Base-by-base conservation (phyloP, 1,284 basidiomycete species). In the Cutaneotrichosporon dermatis region DNA sequence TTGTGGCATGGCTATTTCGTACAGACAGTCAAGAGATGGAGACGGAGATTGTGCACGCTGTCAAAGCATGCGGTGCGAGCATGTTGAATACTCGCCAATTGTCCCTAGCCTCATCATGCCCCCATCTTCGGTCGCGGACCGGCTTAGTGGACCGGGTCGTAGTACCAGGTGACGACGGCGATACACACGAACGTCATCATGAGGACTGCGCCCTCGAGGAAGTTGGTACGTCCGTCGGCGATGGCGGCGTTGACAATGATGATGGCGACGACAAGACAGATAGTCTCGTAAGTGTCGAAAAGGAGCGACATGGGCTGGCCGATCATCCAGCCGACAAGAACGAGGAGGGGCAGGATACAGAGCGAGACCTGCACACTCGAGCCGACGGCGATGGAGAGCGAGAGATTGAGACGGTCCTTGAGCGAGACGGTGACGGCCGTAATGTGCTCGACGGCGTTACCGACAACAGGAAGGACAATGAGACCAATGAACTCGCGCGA, bases 331-430 rank as follows among this genome's bases (percentile, higher is more conserved):
- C 76, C 80, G 57, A 82, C 66, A 11, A 81, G 63, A 35, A 86
- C 80, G 54, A 87, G 75, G 33, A 86, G 86, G 74, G 89, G 89
- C 67, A 92, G 85, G 60, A 92, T 86, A 72, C 92, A 88, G 46
- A 93, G 82, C 0, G 90, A 87, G 59, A 91, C 90, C 86, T 96
- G 92, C 63, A 95, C 90, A 66, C 87, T 89, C 4, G 89, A 90
- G n/a, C 90, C 90, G 41, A 92, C 88, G 6, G 92, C 91, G 54
- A 93, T 90, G 55, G 86, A 85, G 57, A 92, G 80, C 68, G 74
- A 73, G n/a, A 81, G 67, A 63, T 81, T 80, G 53, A 81, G 70
- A 61, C 81, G 80, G 66, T 80, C 80, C 78, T 92, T 90, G 64
- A 90, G 85, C 0, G 90, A 90, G 6, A 92, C 90, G 4, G 87